Evolutionary conservation across 345 rosid species (phyloP).

Genomic region (Salix udensis): DNA sequence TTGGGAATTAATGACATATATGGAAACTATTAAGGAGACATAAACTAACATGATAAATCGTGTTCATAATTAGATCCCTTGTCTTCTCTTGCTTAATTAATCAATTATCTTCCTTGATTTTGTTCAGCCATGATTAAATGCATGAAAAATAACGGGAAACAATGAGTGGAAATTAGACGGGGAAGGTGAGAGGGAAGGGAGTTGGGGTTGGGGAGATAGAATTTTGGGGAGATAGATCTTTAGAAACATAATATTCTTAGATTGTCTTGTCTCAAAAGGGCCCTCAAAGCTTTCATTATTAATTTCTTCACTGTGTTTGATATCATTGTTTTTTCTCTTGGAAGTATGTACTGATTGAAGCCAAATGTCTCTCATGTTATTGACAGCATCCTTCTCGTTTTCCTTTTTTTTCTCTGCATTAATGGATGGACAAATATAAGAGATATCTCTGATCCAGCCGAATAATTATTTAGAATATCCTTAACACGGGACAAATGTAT

Average conservation of each 20-base stretch:
- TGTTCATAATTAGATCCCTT: neutral
- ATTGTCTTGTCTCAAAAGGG: constrained; percentile 16
- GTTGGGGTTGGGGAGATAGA: neutral
- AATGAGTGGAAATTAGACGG: neutral
- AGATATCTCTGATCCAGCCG: constrained; percentile 6
- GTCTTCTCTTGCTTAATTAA: neutral
- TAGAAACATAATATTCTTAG: constrained; percentile 17
- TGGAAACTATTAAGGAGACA: neutral
- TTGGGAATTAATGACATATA: neutral
- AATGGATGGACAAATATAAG: constrained; percentile 20
- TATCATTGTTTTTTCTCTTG: constrained; percentile 28
- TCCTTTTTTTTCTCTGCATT: constrained; percentile 12
- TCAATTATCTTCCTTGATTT: neutral
- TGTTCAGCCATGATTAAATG: neutral
- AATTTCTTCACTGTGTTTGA: constrained; percentile 9
- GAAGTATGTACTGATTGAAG: constrained; percentile 27
- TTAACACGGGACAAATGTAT: neutral
- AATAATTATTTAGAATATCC: constrained; percentile 1
- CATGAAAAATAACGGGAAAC: neutral
- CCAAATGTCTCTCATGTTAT: constrained; percentile 26
- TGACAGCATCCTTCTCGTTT: constrained; percentile 5
- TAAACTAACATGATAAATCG: neutral
- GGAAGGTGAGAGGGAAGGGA: neutral
- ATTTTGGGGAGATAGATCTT: constrained; percentile 4
- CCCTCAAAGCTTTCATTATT: constrained; percentile 3